phyloP scores from a whole-genome alignment of 495 filamentous ascomycete species.

The Penicillium arizonense region DNA sequence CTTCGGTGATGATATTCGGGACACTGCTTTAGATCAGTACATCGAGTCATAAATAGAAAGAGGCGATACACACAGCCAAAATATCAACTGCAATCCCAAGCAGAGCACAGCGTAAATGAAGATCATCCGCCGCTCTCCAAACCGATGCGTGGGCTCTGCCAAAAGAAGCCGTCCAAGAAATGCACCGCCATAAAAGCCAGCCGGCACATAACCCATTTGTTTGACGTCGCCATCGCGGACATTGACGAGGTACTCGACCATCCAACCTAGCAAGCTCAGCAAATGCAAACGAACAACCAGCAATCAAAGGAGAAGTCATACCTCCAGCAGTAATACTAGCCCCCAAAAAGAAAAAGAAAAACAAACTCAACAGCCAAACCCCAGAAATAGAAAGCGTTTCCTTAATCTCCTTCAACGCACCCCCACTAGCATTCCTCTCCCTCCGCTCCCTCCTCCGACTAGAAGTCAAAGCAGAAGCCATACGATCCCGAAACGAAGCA shows the following conservation, averaged over 20 bases:
- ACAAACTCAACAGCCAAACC: conserved; percentile 32
- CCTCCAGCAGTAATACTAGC: conserved; percentile 29
- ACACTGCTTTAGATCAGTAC: conserved; percentile 13
- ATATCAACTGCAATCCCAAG: conserved; percentile 29
- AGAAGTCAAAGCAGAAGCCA: conserved; percentile 3
- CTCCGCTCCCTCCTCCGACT: background rate
- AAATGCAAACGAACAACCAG: background rate
- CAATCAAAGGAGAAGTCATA: background rate
- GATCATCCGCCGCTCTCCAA: conserved; percentile 30
- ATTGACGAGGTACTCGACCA: conserved; percentile 32
- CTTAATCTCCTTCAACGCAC: conserved; percentile 22
- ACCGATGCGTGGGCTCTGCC: conserved; percentile 27
- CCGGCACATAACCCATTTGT: conserved; percentile 31
- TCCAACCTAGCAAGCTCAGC: conserved; percentile 20
- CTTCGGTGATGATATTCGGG: conserved; percentile 33
- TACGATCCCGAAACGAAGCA: conserved; percentile 22
- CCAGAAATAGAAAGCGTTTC: conserved; percentile 19
- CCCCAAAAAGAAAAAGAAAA: conserved; percentile 34
- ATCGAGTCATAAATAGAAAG: background rate
- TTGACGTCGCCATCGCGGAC: conserved; percentile 31
- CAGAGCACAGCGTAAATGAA: conserved; percentile 30
- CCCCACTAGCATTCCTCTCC: background rate
- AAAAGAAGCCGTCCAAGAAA: conserved; percentile 29
- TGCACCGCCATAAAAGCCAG: conserved; percentile 27
- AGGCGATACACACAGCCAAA: conserved; percentile 26